Base-by-base conservation (phyloP, 1,284 basidiomycete genomes). In the Serendipita sp. region DNA sequence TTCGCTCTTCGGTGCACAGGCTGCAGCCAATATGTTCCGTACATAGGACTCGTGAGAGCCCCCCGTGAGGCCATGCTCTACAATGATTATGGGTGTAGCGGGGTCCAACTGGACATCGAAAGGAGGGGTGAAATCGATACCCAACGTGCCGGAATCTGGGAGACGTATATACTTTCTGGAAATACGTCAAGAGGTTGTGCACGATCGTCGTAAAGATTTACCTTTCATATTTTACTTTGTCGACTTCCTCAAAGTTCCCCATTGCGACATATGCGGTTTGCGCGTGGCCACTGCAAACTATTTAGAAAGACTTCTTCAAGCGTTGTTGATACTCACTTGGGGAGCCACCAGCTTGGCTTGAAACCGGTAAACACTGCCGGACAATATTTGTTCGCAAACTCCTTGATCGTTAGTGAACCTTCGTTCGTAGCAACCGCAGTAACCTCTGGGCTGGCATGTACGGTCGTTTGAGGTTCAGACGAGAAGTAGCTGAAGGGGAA, bases 21-120 rank as follows among this genome's bases (percentile, higher is more conserved):
- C 85, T 64, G 83, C 85, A 55, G 81, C 79, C 4, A 95, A 74
- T 60, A 95, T 78, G 30, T 88, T 84, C 65, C 91, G 78, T 47
- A 96, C 88, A 70, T 95, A 95, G 22, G 87, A 81, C 77, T 95
- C 93, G 71, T 93, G 83, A 12, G 88, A 91, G 84, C 87, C 92
- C 71, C 93, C 93, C 4, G 91, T 91, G 55, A 95, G 75, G 17
- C 92, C 93, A 69, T 96, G 93, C 66, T 86, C 76, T 8, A 93
- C 85, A 10, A 93, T 82, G 60, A 97, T 76, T 47, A 94, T 85
- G 2, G 93, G 92, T 1, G 87, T 80, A 65, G 86, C 81, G 26
- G 82, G 77, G 32, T 75, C 72, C 8, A 88, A 70, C 12, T 75
- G 71, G 26, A 76, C 73, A 63, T 81, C 80, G 17, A 80, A 68